Percentiles rank a stretch among this genome's conserved stretches.
Conservation (phyloP, 139 green algal species). For the Penium margaritaceum region DNA sequence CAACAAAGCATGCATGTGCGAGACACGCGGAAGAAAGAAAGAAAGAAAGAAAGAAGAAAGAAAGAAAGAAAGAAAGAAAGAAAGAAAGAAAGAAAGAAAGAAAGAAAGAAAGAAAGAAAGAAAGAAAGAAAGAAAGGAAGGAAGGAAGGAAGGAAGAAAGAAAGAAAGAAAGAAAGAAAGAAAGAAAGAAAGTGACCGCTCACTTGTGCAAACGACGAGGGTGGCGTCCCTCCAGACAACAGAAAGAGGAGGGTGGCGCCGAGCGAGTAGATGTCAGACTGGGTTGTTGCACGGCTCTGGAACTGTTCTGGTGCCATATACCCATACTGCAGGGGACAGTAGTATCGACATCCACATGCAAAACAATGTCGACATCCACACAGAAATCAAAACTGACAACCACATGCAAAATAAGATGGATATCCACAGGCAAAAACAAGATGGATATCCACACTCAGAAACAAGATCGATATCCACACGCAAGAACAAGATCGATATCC, state of each 20-base stretch:
- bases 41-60: not conserved
- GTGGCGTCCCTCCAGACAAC: conserved; percentile 58
- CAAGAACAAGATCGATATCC: too few species aligned
- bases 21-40: not conserved
- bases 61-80: not conserved
- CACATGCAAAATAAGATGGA: too few species aligned
- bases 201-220: conserved; percentile 61
- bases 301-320: conserved; percentile 92
- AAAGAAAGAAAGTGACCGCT: not conserved
- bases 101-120: not conserved
- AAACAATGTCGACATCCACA: too few species aligned
- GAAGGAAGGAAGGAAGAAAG: not conserved
- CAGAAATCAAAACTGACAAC: too few species aligned
- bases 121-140: not conserved
- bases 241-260: conserved; percentile 83
- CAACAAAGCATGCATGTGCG: too few species aligned
- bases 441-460: too few species aligned
- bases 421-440: too few species aligned
- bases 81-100: conserved; percentile 5
- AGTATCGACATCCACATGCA: too few species aligned
- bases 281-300: conserved; percentile 57
- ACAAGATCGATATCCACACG: too few species aligned
- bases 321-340: conserved; percentile 57
- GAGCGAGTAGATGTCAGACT: conserved; percentile 79
- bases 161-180: not conserved